Evolutionary conservation across 371 early-diverging fungal species (phyloP).

Genomic region (Mortierella sp.): DNA sequence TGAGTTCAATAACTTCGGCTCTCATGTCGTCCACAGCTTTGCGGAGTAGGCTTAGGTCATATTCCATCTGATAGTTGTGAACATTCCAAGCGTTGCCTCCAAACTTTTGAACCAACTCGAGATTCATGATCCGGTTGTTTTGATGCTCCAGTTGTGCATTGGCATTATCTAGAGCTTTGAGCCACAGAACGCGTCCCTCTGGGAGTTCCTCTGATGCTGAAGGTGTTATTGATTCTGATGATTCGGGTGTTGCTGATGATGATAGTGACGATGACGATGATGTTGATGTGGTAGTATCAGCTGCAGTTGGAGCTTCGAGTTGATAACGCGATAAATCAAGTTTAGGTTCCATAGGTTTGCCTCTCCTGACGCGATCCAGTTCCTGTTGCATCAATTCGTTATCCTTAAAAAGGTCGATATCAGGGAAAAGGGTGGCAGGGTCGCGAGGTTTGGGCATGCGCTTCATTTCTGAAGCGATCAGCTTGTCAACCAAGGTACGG

Average conservation of each 20-base stretch:
- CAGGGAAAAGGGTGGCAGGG: slow-evolving; percentile 37
- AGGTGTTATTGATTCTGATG: slow-evolving; percentile 34
- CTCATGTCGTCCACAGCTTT: slow-evolving; percentile 63
- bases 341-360: slow-evolving; percentile 62
- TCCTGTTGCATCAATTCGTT: slow-evolving; percentile 69
- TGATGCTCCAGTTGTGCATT: slow-evolving; percentile 90
- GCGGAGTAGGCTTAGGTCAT: slow-evolving; percentile 60
- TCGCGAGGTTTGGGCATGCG: slow-evolving; percentile 63
- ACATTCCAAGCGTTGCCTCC: slow-evolving; percentile 90
- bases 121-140: slow-evolving; percentile 79
- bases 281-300: slow-evolving; percentile 12
- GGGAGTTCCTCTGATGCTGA: slow-evolving; percentile 48
- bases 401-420: slow-evolving; percentile 52
- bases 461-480: slow-evolving; percentile 80
- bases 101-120: slow-evolving; percentile 86
- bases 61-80: slow-evolving; percentile 85
- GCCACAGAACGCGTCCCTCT: slow-evolving; percentile 69
- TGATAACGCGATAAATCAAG: slow-evolving; percentile 76
- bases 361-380: slow-evolving; percentile 71
- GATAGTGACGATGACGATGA: slow-evolving; percentile 8
- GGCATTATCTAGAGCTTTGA: slow-evolving; percentile 80
- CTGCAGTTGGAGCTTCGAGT: slow-evolving; percentile 63
- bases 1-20: slow-evolving; percentile 68
- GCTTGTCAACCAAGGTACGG: slow-evolving; percentile 66
- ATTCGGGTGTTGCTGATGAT: slow-evolving; percentile 7